Base-by-base conservation (phyloP, 2,329 filamentous ascomycete genomes). In the Beauveria rudraprayagi region DNA sequence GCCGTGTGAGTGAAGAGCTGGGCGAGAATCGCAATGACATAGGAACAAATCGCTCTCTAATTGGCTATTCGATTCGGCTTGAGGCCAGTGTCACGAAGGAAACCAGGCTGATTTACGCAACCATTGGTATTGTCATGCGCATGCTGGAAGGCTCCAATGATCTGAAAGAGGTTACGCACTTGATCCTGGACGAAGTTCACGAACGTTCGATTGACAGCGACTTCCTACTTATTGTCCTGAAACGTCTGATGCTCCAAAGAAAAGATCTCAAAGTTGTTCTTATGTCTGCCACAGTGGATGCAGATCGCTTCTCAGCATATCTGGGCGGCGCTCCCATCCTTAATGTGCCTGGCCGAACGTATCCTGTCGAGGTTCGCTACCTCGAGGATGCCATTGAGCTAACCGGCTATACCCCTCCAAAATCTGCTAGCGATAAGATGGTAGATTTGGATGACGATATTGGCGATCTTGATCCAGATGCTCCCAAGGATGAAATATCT, bases 261-360 rank as follows among this genome's bases (percentile, higher is more conserved):
- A 88, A 87, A 63, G 90, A 96, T 65, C 79, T 99, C 56, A 97
- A 96, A 74, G 89, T 99, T 22, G 83, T 99, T 43, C 82, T 99
- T 53, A 99, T 99, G 94, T 97, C 93, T 66, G 94, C 94, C 11
- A 99, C 94, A 0, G 91, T 99, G 8, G 91, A 99, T 72, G 91
- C 94, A 0, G 87, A 93, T 63, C 87, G 88, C 17, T 97, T 99
- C 71, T 97, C 94, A 0, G 84, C 85, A 11, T 99, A 97, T 70
- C 82, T 99, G 2, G 87, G 88, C 60, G 86, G 87, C 5, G 93
- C 93, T 1, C 93, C 93, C 0, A 86, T 97, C 46, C 78, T 99
- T 59, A 92, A 89, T 63, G 91, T 99, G 16, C 94, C 94, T 2
- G 94, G 94, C 0, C 85, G 94, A 52, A 97, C 93, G 0, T 99